Evolutionary conservation across 2,329 filamentous ascomycete species (phyloP).

Genomic region (Gremmenia infestans): DNA sequence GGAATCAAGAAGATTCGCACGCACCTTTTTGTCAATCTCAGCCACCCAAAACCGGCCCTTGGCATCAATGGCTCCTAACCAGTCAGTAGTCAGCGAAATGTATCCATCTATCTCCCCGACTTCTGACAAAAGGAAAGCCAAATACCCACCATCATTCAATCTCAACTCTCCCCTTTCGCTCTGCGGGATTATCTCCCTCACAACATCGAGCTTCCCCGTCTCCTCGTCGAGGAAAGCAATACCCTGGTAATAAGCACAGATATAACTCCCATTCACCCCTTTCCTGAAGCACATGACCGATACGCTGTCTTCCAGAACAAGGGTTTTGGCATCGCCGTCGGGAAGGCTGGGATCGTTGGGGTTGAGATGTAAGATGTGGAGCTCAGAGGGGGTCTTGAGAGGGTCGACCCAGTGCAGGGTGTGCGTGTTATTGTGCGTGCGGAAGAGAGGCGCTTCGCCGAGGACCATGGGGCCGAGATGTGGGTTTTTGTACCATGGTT

Average conservation of each 20-base stretch:
- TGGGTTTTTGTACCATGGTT: not conserved
- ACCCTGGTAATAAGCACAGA: conserved; percentile 36
- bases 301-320: conserved; percentile 33
- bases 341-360: conserved; percentile 27
- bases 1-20: not conserved
- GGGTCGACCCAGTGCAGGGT: conserved; percentile 22
- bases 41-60: conserved; percentile 34
- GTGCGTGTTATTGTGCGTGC: conserved; percentile 6
- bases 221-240: conserved; percentile 35
- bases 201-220: conserved; percentile 33
- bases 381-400: conserved; percentile 23
- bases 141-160: conserved; percentile 32
- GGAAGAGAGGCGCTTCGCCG: conserved; percentile 20
- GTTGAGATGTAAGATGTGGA: conserved; percentile 33
- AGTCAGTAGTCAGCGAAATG: conserved; percentile 1
- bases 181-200: conserved; percentile 34
- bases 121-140: not conserved
- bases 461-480: not conserved
- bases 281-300: conserved; percentile 34
- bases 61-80: conserved; percentile 27
- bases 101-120: conserved; percentile 8
- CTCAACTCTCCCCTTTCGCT: conserved; percentile 26
- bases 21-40: conserved; percentile 31
- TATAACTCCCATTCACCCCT: conserved; percentile 33
- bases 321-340: conserved; percentile 24